Evolutionary conservation across 805 yeast species (phyloP).

Genomic region (Suhomyces sp.): DNA sequence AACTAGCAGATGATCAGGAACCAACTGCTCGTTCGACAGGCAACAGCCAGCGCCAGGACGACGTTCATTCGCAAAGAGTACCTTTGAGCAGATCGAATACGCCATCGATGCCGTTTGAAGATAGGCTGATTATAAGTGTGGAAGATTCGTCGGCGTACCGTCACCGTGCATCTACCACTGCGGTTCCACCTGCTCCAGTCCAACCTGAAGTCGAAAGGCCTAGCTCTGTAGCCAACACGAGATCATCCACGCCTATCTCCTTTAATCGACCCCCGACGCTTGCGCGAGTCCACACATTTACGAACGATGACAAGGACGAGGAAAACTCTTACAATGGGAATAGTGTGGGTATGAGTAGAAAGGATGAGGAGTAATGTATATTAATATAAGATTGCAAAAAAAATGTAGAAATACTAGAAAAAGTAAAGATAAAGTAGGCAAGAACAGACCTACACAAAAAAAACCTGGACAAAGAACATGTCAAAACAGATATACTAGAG

Average conservation of each 20-base stretch:
- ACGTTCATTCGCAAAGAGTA: not conserved
- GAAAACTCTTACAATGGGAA: conserved; percentile 51
- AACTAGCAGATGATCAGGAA: not conserved
- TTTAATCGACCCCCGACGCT: not conserved
- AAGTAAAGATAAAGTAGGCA: not conserved
- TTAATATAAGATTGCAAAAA: not conserved
- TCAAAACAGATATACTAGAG: no score
- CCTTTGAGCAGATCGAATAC: conserved; percentile 3
- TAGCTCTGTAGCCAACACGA: not conserved
- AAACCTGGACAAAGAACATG: not conserved
- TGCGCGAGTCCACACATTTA: conserved; percentile 7
- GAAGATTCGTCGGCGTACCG: not conserved
- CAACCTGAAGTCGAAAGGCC: conserved; percentile 1
- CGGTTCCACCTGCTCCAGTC: not conserved
- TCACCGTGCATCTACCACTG: not conserved
- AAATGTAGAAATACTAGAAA: not conserved
- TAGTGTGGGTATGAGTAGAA: conserved; percentile 50
- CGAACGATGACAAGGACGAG: conserved; percentile 11
- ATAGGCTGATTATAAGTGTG: not conserved
- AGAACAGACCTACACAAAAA: not conserved
- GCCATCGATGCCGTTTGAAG: conserved; percentile 5
- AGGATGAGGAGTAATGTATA: conserved; percentile 21
- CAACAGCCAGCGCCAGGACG: conserved; percentile 1
- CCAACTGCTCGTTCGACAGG: not conserved
- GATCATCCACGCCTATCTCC: conserved; percentile 5